These are phyloP conservation scores for Eucalyptus pauciflora DNA, from an alignment of 345 rosid genomes.

Conservation along the genomic window DNA sequence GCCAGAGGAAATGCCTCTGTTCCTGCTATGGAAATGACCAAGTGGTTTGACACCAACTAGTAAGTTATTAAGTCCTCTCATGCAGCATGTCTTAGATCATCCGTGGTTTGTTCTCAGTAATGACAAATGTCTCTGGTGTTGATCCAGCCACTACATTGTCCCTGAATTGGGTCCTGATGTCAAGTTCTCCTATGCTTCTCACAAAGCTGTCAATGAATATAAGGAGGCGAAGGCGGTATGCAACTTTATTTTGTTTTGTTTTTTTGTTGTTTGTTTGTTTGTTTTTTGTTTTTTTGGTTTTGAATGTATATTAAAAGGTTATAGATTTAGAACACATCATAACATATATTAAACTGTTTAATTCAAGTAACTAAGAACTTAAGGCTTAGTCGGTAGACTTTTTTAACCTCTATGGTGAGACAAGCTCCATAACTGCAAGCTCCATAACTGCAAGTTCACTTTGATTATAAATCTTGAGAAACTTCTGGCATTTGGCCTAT, in stretches of 20 bases:
- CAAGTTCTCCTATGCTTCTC: constrained; percentile 83
- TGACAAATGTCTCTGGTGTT: not conserved
- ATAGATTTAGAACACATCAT: not conserved
- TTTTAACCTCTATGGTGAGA: not conserved
- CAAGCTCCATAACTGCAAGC: not conserved
- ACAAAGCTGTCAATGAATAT: constrained; percentile 89
- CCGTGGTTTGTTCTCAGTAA: not conserved
- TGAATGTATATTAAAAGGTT: not conserved
- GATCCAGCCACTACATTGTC: constrained; percentile 82
- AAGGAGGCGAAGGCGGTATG: constrained; percentile 95
- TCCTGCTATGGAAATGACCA: constrained; percentile 99
- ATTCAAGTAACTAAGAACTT: not conserved
- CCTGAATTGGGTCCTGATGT: constrained; percentile 96
- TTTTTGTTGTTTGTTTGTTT: not conserved
- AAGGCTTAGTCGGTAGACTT: not conserved
- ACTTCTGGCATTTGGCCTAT: not conserved
- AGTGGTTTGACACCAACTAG: constrained; percentile 99
- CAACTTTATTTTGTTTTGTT: not conserved
- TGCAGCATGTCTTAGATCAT: not conserved
- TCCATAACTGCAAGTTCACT: not conserved
- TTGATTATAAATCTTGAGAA: not conserved
- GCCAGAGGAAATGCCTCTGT: constrained; percentile 97
- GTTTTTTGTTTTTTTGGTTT: too few relatives aligned
- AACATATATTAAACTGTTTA: not conserved
- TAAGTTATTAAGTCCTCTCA: constrained; percentile 23